Percentiles rank a stretch among this genome's conserved stretches.
These are phyloP conservation scores for Debaryomycetaceae sp. DNA, from an alignment of 1,139 yeast genomes.

Conservation along the genomic window DNA sequence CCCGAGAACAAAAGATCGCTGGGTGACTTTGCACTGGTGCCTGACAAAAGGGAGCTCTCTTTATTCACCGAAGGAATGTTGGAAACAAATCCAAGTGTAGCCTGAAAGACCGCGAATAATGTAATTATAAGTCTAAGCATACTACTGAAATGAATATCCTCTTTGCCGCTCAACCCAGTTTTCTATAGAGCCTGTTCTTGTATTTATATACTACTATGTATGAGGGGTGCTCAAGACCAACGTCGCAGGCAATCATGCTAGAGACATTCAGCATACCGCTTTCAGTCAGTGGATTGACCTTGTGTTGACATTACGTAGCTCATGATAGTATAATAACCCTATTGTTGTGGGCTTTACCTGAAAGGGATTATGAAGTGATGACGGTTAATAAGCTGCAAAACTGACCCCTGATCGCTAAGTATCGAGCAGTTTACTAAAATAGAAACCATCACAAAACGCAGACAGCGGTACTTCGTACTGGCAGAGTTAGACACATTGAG, in stretches of 20 bases:
- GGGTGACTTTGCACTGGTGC: slow-evolving; percentile 11
- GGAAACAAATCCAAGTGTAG: background rate
- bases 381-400: background rate
- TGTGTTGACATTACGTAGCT: too few species aligned
- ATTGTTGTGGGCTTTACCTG: too few species aligned
- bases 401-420: background rate
- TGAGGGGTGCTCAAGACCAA: background rate
- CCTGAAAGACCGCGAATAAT: background rate
- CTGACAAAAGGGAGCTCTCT: slow-evolving; percentile 4
- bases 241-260: background rate
- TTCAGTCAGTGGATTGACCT: too few species aligned
- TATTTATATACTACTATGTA: background rate
- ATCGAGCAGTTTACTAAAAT: background rate
- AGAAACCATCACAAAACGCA: background rate
- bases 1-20: slow-evolving; percentile 13
- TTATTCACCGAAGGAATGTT: background rate
- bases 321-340: too few species aligned
- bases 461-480: too few species aligned
- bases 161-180: background rate
- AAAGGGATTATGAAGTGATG: background rate
- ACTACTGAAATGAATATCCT: background rate
- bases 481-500: too few species aligned
- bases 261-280: too few species aligned
- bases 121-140: background rate
- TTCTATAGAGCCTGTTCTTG: background rate